phyloP scores from a whole-genome alignment of 1,284 basidiomycete genomes.

The Salmacisia buchloeana region DNA sequence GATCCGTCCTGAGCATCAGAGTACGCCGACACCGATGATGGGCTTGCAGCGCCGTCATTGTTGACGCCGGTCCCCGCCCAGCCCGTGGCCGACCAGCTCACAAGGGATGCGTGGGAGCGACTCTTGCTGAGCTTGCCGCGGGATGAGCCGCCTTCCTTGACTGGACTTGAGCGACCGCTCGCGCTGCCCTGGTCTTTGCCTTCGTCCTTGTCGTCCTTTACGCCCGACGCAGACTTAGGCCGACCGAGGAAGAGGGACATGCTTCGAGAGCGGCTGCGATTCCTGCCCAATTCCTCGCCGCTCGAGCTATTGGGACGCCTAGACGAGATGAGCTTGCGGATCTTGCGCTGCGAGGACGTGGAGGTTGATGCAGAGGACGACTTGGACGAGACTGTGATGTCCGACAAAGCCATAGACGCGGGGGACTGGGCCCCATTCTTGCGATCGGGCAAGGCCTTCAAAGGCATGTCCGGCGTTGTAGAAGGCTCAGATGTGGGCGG shows the following conservation, averaged over 20 bases:
- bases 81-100: constrained; percentile 2
- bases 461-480: not conserved
- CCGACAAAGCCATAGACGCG: not conserved
- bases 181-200: not conserved
- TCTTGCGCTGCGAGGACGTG: not conserved
- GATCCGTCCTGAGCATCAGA: not conserved
- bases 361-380: not conserved
- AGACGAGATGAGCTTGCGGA: not conserved
- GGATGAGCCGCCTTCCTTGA: not conserved
- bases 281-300: not conserved
- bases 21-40: not conserved
- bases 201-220: not conserved
- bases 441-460: not conserved
- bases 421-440: not conserved
- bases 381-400: constrained; percentile 4
- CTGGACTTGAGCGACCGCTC: not conserved
- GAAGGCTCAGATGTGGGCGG: not conserved
- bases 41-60: not conserved
- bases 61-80: constrained; percentile 1
- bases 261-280: not conserved
- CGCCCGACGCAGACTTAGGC: not conserved
- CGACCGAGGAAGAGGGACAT: constrained; percentile 6
- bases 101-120: constrained; percentile 1
- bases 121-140: not conserved
- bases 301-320: not conserved